Evolutionary conservation across 371 early-diverging fungal genomes (phyloP).

Genomic region (Saksenaea oblongispora): DNA sequence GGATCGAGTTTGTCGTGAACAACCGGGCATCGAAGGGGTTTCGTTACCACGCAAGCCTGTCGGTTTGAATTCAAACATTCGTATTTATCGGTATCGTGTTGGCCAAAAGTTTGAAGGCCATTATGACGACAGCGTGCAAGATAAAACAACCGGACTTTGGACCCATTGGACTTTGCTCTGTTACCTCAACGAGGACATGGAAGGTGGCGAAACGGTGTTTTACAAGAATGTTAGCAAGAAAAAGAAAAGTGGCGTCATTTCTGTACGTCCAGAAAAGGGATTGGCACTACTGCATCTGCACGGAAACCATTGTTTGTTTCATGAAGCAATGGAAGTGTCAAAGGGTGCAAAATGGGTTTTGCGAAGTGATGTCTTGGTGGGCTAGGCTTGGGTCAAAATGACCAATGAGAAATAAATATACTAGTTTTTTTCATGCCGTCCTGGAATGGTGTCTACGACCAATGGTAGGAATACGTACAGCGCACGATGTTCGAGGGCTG

Average conservation of each 20-base stretch:
- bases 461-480: no score
- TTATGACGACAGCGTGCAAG: constrained; percentile 74
- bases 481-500: no score
- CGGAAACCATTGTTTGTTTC: constrained; percentile 73
- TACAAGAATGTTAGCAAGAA: constrained; percentile 39
- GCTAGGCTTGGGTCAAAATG: background rate
- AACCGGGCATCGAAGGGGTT: constrained; percentile 19
- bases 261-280: constrained; percentile 63
- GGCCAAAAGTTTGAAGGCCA: constrained; percentile 70
- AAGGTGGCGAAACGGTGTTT: constrained; percentile 78
- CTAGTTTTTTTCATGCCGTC: no score
- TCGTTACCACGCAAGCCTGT: constrained; percentile 29
- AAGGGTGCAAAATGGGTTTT: constrained; percentile 73
- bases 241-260: constrained; percentile 29
- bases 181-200: constrained; percentile 60
- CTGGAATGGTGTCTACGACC: no score
- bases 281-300: constrained; percentile 75
- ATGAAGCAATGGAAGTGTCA: constrained; percentile 69
- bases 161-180: constrained; percentile 71
- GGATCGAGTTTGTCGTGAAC: background rate
- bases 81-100: constrained; percentile 70
- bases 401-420: background rate
- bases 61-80: constrained; percentile 69
- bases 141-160: constrained; percentile 34
- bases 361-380: constrained; percentile 65